These are phyloP conservation scores for Flaveria floridana DNA, from an alignment of 140 eudicot species.

Conservation along the genomic window DNA sequence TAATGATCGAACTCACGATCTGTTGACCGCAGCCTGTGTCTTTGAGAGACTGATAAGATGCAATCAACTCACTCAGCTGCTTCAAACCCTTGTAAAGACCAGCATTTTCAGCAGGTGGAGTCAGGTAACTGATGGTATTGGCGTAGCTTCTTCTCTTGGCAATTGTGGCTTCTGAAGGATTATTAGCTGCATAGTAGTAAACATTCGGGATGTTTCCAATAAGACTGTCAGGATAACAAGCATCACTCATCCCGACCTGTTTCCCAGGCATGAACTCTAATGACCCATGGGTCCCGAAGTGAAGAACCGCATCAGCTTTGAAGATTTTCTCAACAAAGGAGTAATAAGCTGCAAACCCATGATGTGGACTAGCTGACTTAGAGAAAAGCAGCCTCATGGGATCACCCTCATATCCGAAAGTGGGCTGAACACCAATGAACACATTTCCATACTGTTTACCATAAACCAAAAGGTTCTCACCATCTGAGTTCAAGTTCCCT, in stretches of 20 bases:
- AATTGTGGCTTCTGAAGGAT: conserved; percentile 98
- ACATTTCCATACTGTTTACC: conserved; percentile 90
- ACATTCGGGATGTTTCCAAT: conserved; percentile 95
- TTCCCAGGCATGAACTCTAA: conserved; percentile 99
- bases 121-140: conserved; percentile 87
- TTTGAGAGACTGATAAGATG: conserved; percentile 94
- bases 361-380: conserved; percentile 98
- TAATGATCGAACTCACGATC: conserved; percentile 86
- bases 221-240: conserved; percentile 88
- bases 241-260: conserved; percentile 98
- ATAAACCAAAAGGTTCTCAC: conserved; percentile 91
- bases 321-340: conserved; percentile 90
- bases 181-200: conserved; percentile 93
- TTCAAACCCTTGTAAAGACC: conserved; percentile 98
- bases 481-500: conserved; percentile 91
- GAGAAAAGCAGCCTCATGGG: conserved; percentile 98
- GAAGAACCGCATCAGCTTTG: conserved; percentile 92
- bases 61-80: conserved; percentile 89
- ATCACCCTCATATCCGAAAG: conserved; percentile 97
- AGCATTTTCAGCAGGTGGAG: conserved; percentile 99
- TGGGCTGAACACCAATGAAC: conserved; percentile 96
- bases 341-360: conserved; percentile 98
- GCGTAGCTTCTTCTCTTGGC: conserved; percentile 96
- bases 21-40: conserved; percentile 94
- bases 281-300: conserved; percentile 97